Evolutionary conservation across 2,329 filamentous ascomycete genomes (phyloP), one percentile per base, ranked within the genome.

Genomic region (Alternaria sp.): DNA sequence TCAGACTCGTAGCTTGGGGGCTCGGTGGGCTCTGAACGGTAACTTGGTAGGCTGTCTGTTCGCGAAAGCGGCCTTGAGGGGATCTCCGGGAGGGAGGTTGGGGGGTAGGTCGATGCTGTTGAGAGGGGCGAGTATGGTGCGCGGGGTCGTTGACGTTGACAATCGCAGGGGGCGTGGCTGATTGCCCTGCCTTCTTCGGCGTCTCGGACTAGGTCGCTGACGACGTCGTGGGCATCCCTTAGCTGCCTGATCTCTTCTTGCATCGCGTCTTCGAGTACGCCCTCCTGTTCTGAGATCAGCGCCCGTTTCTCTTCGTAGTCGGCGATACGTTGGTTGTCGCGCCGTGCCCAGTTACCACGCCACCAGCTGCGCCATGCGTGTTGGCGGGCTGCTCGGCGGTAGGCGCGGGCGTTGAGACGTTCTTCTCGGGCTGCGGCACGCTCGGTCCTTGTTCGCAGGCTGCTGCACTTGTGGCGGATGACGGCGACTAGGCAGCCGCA

Each of bases 401-500:
- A 89, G 8, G 84, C 81, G 12, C 83, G 80, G 11, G 80, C 84
- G 26, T 83, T 85, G 28, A 82, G 79, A 54, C 86, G 82, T 74
- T 88, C 86, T 77, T 89, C 86, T 13, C 81, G 82, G 46, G 83
- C 79, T 15, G 86, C 85, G 9, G 84, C 82, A 25, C 85, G 81
- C 61, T 88, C 86, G 12, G 83, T 84, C 61, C 83, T 82, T 28
- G 81, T 82, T 30, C 85, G 83, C 23, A 82, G 80, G 55, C 83
- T 83, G 67, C 83, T 82, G 63, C 82, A 87, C 65, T 83, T 83
- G 60, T 81, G 78, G 23, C 80, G 81, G 58, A 85, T 79, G 45
- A 83, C 77, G 6, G 79, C 74, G 67, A 84, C 77, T 3, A 85
- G 67, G 36, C 81, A 81, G 32, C 79, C 77, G 25, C 84, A 81